Evolutionary conservation across 106 monocot species (phyloP).

Genomic region (Gastrodia elata): DNA sequence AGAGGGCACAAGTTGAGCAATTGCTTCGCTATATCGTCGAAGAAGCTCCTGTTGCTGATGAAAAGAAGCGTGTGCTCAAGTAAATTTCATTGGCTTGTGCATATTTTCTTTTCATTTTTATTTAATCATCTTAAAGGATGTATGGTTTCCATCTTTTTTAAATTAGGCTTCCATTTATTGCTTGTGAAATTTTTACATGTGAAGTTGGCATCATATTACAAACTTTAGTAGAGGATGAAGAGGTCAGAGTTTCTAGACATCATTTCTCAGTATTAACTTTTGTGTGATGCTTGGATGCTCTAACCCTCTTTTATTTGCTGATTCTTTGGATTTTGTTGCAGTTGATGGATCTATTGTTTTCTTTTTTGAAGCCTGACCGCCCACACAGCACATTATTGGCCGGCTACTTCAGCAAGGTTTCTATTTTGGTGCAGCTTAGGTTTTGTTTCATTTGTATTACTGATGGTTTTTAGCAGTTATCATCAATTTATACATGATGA

Average conservation of each 20-base stretch:
- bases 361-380: slow-evolving; percentile 65
- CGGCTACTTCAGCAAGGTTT: slow-evolving; percentile 91
- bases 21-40: slow-evolving; percentile 42
- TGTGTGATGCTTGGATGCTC: background rate
- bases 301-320: background rate
- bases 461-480: background rate
- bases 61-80: slow-evolving; percentile 42
- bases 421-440: background rate
- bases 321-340: slow-evolving; percentile 13
- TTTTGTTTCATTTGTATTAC: background rate
- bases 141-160: background rate
- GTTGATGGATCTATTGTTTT: slow-evolving; percentile 67
- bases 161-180: slow-evolving; percentile 77
- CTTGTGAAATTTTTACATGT: slow-evolving; percentile 87
- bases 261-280: background rate
- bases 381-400: slow-evolving; percentile 56
- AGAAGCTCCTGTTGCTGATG: slow-evolving; percentile 39
- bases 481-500: background rate
- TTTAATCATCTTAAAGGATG: background rate
- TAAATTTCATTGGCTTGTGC: slow-evolving; percentile 4
- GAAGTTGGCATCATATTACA: slow-evolving; percentile 76
- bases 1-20: slow-evolving; percentile 17
- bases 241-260: slow-evolving; percentile 26
- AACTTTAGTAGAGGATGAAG: slow-evolving; percentile 70
- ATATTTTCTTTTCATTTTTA: background rate